Conservation (phyloP, 352 stramenopile genomes). For the Saprolegnia parasitica region DNA sequence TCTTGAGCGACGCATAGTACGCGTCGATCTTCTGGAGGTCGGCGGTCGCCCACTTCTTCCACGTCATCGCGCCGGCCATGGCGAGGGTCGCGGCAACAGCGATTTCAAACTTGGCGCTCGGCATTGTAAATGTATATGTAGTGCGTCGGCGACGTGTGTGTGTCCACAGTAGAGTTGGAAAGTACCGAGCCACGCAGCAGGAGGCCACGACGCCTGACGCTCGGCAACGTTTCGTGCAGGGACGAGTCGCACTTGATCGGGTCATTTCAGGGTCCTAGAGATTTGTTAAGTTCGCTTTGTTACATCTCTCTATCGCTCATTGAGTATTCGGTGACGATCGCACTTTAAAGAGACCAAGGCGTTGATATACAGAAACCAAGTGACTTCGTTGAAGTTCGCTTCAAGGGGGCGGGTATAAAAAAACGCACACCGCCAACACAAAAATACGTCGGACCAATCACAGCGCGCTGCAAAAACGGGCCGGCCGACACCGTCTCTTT, state of each 20-base stretch:
- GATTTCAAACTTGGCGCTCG: constrained; percentile 80
- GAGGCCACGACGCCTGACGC: no score
- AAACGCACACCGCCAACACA: background rate
- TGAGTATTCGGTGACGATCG: background rate
- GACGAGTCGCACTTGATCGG: no score
- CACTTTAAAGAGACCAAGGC: background rate
- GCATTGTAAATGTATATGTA: constrained; percentile 39
- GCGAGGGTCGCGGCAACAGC: constrained; percentile 65
- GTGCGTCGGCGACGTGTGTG: no score
- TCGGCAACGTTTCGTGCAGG: no score
- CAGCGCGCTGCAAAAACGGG: background rate
- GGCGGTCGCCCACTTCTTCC: constrained; percentile 61
- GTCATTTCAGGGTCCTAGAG: no score
- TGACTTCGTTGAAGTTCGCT: background rate
- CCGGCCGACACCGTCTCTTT: background rate
- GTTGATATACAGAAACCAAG: background rate
- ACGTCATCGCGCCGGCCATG: constrained; percentile 44
- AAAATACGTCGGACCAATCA: background rate
- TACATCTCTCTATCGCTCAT: background rate
- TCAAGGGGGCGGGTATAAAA: constrained; percentile 1
- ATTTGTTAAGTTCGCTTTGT: no score
- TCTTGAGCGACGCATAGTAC: constrained; percentile 79
- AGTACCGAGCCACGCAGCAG: background rate
- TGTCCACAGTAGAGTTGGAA: background rate
- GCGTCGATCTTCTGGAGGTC: constrained; percentile 68